Conservation (phyloP, 306 rosid species). For the Corylus americana region DNA sequence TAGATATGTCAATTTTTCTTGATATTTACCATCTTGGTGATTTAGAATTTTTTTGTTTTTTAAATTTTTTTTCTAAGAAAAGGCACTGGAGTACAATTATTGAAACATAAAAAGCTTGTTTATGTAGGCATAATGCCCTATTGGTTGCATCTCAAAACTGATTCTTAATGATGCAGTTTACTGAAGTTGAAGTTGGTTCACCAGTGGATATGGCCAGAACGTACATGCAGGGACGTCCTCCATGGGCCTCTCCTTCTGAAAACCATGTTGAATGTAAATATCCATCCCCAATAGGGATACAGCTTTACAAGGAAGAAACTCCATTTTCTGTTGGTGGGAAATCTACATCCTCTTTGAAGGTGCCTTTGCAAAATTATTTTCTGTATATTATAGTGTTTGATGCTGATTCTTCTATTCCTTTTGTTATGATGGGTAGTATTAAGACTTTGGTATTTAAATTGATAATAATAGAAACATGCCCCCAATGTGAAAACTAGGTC, state of each 20-base stretch:
- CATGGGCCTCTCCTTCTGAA: constrained; percentile 83
- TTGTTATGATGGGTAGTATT: constrained; percentile 8
- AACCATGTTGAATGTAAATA: constrained; percentile 50
- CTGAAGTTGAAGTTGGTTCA: constrained; percentile 69
- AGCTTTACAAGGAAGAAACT: constrained; percentile 66
- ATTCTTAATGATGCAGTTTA: constrained; percentile 46
- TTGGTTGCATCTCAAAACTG: constrained; percentile 5
- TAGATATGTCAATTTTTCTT: not conserved
- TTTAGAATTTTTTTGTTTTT: not conserved
- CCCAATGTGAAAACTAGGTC: not conserved
- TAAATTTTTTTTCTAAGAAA: not conserved
- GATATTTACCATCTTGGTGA: not conserved
- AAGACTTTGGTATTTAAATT: not conserved
- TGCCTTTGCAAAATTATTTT: constrained; percentile 31
- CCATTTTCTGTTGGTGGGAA: constrained; percentile 57
- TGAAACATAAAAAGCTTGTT: constrained; percentile 1
- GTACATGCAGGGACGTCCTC: constrained; percentile 81
- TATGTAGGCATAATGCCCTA: not conserved
- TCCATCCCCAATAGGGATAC: constrained; percentile 52
- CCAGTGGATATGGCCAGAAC: constrained; percentile 88
- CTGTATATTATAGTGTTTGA: not conserved
- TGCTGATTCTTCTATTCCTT: not conserved
- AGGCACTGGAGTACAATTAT: not conserved
- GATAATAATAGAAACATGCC: not conserved
- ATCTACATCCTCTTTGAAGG: constrained; percentile 65